These are phyloP conservation scores for Graphilbum ipis-grandicollis DNA, from an alignment of 2,329 filamentous ascomycete species.

Conservation along the genomic window DNA sequence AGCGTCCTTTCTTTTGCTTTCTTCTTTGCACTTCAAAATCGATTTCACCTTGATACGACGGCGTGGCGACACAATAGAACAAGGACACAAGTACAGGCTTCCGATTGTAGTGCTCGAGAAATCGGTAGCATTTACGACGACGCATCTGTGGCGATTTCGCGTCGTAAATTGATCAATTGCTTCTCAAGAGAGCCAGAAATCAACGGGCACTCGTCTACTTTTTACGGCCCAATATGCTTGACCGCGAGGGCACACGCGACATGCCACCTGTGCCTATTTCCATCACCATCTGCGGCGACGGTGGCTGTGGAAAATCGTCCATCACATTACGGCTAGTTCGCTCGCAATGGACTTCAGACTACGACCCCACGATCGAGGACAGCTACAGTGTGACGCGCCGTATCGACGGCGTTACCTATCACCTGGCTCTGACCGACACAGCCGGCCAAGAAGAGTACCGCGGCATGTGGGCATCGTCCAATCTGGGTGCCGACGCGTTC, in stretches of 20 bases:
- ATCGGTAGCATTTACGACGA: too few species aligned
- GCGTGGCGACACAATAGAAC: too few species aligned
- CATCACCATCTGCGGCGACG: conserved; percentile 76
- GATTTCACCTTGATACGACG: too few species aligned
- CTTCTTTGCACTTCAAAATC: too few species aligned
- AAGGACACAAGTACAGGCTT: too few species aligned
- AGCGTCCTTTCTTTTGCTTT: too few species aligned
- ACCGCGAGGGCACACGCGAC: conserved; percentile 8
- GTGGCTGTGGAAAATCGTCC: conserved; percentile 70
- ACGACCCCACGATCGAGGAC: conserved; percentile 69
- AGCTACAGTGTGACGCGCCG: conserved; percentile 68
- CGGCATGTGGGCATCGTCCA: conserved; percentile 67
- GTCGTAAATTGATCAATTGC: too few species aligned
- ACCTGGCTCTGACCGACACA: conserved; percentile 65
- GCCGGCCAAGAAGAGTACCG: conserved; percentile 85
- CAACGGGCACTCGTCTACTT: too few species aligned
- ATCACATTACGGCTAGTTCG: conserved; percentile 71
- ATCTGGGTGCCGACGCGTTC: conserved; percentile 67
- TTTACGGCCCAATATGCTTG: too few species aligned
- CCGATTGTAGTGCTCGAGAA: too few species aligned
- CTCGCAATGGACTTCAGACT: conserved; percentile 70
- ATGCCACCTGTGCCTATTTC: conserved; percentile 38
- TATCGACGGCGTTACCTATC: conserved; percentile 66
- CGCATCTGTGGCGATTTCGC: too few species aligned
- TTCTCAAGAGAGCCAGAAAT: too few species aligned